Conservation (phyloP, 2,329 filamentous ascomycete species). For the Xylariaceae sp. region DNA sequence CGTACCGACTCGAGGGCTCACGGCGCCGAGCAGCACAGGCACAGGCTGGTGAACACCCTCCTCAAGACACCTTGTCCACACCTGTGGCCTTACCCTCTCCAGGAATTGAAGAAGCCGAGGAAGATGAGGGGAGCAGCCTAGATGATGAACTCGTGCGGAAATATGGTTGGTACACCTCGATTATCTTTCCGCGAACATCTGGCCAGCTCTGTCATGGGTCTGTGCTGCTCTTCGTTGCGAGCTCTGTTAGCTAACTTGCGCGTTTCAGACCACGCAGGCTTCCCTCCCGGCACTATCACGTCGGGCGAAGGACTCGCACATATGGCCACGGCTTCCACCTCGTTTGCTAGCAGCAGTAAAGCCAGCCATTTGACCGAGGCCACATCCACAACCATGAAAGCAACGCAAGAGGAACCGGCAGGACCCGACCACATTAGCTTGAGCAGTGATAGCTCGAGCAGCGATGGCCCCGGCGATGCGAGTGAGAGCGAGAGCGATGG, state of each 20-base stretch:
- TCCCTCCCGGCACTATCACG: slow-evolving; percentile 36
- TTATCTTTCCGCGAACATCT: neutral
- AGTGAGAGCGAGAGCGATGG: neutral
- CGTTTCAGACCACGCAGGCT: slow-evolving; percentile 31
- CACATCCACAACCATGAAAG: slow-evolving; percentile 21
- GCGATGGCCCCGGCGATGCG: slow-evolving; percentile 8
- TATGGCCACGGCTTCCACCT: slow-evolving; percentile 31
- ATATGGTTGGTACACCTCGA: slow-evolving; percentile 13
- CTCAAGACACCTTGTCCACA: too few relatives aligned
- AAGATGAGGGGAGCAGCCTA: slow-evolving; percentile 25
- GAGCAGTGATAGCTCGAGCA: slow-evolving; percentile 21
- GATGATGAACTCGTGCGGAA: slow-evolving; percentile 6
- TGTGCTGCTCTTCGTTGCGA: too few relatives aligned
- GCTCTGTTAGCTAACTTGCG: slow-evolving; percentile 25
- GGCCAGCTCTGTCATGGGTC: too few relatives aligned
- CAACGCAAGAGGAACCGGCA: slow-evolving; percentile 13
- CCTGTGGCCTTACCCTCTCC: too few relatives aligned
- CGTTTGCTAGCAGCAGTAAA: slow-evolving; percentile 23
- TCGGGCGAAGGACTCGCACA: slow-evolving; percentile 32
- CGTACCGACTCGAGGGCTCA: neutral
- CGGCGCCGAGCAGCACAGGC: neutral
- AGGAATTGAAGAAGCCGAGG: slow-evolving; percentile 12
- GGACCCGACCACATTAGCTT: slow-evolving; percentile 21
- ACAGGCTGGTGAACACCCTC: neutral
- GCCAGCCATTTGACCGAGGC: slow-evolving; percentile 23